Base-by-base conservation (phyloP, 2,329 filamentous ascomycete genomes). In the Claviceps arundinis region DNA sequence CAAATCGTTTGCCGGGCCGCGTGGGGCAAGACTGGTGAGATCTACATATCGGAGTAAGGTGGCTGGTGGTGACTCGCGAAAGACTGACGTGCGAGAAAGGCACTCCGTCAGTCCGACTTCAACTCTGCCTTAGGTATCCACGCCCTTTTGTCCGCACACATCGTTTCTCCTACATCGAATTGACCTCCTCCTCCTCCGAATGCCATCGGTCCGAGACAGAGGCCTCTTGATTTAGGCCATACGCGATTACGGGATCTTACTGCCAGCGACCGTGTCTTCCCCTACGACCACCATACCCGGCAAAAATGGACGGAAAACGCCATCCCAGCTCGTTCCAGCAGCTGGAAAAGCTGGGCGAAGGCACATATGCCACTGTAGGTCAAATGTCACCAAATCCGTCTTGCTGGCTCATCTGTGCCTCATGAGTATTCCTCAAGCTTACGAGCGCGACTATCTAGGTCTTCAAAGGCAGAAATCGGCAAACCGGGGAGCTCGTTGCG, bases 241-340 rank as follows among this genome's bases (percentile, higher is more conserved):
- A 30, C 26, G 44, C 44, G 44, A 46, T 34, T 30, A 14, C n/a
- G 44, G 17, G 30, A 5, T 8, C 44, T 13, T 11, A 4, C 16
- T 17, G 8, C 24, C 24, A 17, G 8, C 44, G 44, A 34, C 16
- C 24, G 30, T 34, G 22, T 34, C 24, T 24, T n/a, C 9, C 4
- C 24, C n/a, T 24, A 16, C 48, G 16, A 24, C 19, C 22, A 42
- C 24, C 17, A 50, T 41, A 58, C 60, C 24, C 19, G 48, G 47
- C 57, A 61, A 67, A 37, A 55, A 97, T 97, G 91, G 91, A 96
- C 71, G 87, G 87, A 65, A 87, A 94, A 68, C 78, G 87, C 64
- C 89, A 96, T 64, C 90, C 91, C 52, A 95, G 87, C 73, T 97
- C 91, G 56, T 98, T 98, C 76, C 91, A 97, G 78, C 93, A 97